Evolutionary conservation across 73 alveolate species (phyloP).

Genomic region (Paraurostyla sp.): DNA sequence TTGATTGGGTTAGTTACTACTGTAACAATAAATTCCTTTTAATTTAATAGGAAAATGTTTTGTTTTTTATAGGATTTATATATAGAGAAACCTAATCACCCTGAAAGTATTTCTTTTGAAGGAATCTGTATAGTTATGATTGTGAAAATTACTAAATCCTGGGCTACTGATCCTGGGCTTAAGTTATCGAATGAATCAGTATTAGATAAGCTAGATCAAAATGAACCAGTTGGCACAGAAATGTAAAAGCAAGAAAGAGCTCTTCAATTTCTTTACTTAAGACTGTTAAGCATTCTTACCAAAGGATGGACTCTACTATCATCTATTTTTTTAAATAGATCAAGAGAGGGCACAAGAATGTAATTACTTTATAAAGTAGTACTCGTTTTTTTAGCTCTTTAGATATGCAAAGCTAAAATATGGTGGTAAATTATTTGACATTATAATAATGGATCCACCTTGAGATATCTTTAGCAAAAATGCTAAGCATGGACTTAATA

Average conservation of each 20-base stretch:
- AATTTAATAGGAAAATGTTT: not conserved
- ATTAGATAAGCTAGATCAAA: not conserved
- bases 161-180: not conserved
- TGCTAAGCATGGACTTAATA: no score
- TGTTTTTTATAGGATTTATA: not conserved
- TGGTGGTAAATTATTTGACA: no score
- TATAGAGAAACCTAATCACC: not conserved
- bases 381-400: no score
- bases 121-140: not conserved
- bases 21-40: not conserved
- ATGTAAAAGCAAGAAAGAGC: conserved; percentile 41
- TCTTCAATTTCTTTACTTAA: conserved; percentile 13
- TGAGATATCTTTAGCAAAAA: no score
- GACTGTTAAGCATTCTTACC: conserved; percentile 56
- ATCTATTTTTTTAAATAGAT: conserved; percentile 42
- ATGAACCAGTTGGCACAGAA: not conserved
- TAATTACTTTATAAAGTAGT: not conserved
- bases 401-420: no score
- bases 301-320: not conserved
- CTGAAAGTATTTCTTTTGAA: not conserved
- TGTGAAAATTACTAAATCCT: not conserved
- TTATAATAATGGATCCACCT: no score
- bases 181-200: not conserved
- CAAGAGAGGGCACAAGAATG: conserved; percentile 12
- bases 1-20: not conserved